phyloP scores from a whole-genome alignment of 2,329 filamentous ascomycete species.

The Zasmidium cellare region DNA sequence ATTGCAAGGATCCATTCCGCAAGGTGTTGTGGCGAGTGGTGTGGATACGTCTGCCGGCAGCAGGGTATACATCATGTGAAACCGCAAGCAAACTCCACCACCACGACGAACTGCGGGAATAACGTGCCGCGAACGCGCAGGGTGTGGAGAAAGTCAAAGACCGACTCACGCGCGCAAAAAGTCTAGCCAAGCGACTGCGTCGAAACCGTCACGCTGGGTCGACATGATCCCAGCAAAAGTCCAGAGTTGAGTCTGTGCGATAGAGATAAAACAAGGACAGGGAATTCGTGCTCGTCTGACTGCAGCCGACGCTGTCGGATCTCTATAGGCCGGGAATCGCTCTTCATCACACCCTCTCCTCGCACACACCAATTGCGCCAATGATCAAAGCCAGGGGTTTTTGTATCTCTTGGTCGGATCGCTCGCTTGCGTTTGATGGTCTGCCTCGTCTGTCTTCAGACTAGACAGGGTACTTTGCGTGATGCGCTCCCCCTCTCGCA shows the following conservation, averaged over 20 bases:
- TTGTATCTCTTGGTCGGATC: too few relatives aligned
- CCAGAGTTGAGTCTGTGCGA: too few relatives aligned
- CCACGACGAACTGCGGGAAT: background rate
- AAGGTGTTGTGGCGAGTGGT: background rate
- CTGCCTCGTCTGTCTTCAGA: background rate
- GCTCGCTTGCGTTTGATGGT: too few relatives aligned
- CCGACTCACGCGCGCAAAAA: background rate
- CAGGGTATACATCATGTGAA: background rate
- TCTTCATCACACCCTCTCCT: background rate
- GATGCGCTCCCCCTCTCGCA: too few relatives aligned
- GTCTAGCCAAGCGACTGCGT: background rate
- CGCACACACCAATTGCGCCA: background rate
- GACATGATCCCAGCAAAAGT: background rate
- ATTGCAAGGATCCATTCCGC: background rate
- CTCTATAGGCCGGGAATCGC: background rate
- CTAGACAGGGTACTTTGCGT: background rate
- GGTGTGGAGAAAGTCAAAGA: too few relatives aligned
- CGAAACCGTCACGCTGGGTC: conserved; percentile 2
- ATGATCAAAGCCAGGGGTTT: background rate
- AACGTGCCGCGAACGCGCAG: too few relatives aligned
- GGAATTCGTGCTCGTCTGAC: background rate
- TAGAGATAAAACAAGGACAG: background rate
- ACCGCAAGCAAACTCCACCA: background rate
- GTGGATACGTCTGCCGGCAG: background rate
- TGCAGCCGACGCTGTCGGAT: conserved; percentile 8